Conservation (phyloP, 2,329 filamentous ascomycete genomes). For the Aspergillus piperis region DNA sequence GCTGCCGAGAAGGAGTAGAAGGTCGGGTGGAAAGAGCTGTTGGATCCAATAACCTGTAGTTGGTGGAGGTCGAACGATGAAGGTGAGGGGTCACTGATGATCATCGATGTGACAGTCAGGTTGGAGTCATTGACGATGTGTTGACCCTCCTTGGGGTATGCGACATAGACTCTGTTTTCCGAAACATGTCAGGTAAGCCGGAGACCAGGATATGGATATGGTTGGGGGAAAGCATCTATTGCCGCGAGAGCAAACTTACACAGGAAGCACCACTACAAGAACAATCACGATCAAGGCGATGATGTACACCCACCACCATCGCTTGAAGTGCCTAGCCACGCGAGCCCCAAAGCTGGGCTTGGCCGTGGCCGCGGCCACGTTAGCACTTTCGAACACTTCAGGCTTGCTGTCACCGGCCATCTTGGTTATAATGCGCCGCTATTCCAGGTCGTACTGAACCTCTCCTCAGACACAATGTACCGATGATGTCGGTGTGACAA, state of each 20-base stretch:
- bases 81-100: constrained; percentile 53
- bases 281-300: constrained; percentile 54
- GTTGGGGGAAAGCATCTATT: background rate
- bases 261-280: constrained; percentile 56
- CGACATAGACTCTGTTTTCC: constrained; percentile 56
- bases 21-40: constrained; percentile 55
- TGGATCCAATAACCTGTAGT: constrained; percentile 49
- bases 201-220: background rate
- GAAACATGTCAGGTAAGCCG: background rate
- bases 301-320: constrained; percentile 58
- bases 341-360: constrained; percentile 31
- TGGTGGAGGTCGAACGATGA: constrained; percentile 53
- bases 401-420: constrained; percentile 24
- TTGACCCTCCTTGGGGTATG: constrained; percentile 60
- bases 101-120: constrained; percentile 53
- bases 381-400: constrained; percentile 23
- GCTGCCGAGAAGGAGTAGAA: constrained; percentile 57
- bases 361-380: constrained; percentile 1
- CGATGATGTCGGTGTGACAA: constrained; percentile 4
- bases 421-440: background rate
- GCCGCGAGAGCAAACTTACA: constrained; percentile 48
- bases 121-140: constrained; percentile 54
- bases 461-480: background rate
- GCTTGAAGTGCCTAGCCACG: constrained; percentile 39
- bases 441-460: background rate